Conservation (phyloP, 768 basidiomycete genomes). For the Piloderma croceum region DNA sequence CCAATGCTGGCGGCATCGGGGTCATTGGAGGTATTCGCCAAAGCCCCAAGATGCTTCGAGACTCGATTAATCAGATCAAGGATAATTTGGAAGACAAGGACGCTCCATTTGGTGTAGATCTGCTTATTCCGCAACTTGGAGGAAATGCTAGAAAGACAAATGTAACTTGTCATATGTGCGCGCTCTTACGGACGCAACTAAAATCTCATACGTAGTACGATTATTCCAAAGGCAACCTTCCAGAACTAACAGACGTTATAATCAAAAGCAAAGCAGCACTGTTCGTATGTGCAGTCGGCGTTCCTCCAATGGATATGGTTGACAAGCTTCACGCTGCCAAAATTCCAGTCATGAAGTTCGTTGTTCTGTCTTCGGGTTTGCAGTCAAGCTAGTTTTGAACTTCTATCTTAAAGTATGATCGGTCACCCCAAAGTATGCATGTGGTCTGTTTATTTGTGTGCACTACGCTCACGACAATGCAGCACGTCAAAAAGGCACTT, state of each 20-base stretch:
- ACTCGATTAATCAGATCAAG: constrained; percentile 69
- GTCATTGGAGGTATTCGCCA: constrained; percentile 82
- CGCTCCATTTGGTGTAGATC: constrained; percentile 78
- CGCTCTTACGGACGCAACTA: background rate
- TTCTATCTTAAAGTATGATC: constrained; percentile 51
- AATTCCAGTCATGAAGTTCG: constrained; percentile 82
- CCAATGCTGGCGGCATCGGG: constrained; percentile 87
- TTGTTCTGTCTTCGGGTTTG: constrained; percentile 10
- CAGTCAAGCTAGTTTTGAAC: background rate
- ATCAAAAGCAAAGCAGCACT: constrained; percentile 66
- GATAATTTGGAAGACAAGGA: constrained; percentile 65
- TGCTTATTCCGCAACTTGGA: constrained; percentile 78
- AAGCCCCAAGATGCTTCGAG: constrained; percentile 64
- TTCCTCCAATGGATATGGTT: constrained; percentile 78
- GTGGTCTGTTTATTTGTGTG: constrained; percentile 4
- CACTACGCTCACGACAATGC: constrained; percentile 1
- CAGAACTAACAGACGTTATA: constrained; percentile 73
- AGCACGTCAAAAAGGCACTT: constrained; percentile 74
- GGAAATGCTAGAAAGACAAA: constrained; percentile 84
- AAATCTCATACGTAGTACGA: constrained; percentile 39
- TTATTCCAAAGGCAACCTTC: constrained; percentile 74
- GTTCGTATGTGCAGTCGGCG: constrained; percentile 81
- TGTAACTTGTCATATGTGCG: constrained; percentile 21
- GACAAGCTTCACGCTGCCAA: constrained; percentile 76
- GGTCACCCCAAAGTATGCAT: constrained; percentile 71